phyloP scores from a whole-genome alignment of 768 basidiomycete genomes.

The Cystofilobasidium bisporidii region DNA sequence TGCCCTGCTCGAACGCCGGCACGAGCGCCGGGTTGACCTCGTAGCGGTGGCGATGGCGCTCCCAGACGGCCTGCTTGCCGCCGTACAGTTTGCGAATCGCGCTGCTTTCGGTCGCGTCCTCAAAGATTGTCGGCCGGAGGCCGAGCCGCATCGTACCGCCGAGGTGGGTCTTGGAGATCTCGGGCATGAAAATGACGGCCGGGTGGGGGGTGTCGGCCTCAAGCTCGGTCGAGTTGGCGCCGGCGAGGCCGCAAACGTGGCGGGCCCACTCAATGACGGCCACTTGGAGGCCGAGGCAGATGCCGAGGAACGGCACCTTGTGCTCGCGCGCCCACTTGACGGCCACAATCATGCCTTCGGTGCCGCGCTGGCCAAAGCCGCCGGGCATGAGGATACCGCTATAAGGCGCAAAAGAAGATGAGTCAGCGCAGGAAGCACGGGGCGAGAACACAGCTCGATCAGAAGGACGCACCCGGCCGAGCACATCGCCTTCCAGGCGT shows the following conservation, averaged over 20 bases:
- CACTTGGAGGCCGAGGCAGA: conserved; percentile 95
- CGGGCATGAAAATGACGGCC: conserved; percentile 94
- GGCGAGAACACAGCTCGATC: too few species aligned
- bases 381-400: conserved; percentile 96
- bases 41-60: conserved; percentile 89
- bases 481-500: conserved; percentile 87
- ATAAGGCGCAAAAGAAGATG: neutral
- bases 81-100: conserved; percentile 72
- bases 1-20: conserved; percentile 48
- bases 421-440: too few species aligned
- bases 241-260: conserved; percentile 65
- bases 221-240: conserved; percentile 81
- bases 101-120: conserved; percentile 54
- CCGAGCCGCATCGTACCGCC: conserved; percentile 99
- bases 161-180: conserved; percentile 94
- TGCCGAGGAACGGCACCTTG: conserved; percentile 86
- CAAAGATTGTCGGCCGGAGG: conserved; percentile 87
- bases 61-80: conserved; percentile 73
- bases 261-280: conserved; percentile 93
- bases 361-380: conserved; percentile 86
- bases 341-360: conserved; percentile 96
- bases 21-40: conserved; percentile 91
- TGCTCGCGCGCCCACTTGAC: conserved; percentile 95
- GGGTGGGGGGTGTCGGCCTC: conserved; percentile 51
- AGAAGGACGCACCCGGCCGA: conserved; percentile 61